phyloP scores from a whole-genome alignment of 2,329 filamentous ascomycete genomes.

The Apiospora hydei region DNA sequence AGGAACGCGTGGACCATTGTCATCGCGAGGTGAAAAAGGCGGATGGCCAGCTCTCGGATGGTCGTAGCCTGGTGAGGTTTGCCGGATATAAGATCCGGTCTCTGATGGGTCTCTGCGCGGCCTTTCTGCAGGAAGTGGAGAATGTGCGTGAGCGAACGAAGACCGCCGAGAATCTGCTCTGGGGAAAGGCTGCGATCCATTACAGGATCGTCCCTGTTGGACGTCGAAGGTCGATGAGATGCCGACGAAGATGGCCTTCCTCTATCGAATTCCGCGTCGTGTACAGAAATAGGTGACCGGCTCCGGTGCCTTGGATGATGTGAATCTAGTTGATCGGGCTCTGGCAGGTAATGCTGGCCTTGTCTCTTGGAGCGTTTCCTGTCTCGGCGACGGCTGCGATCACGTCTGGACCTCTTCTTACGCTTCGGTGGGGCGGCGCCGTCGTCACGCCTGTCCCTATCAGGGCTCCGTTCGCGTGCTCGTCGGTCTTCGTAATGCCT shows the following conservation, averaged over 20 bases:
- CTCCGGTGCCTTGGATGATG: conserved; percentile 36
- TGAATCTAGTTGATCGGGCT: conserved; percentile 33
- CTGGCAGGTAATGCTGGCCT: conserved; percentile 27
- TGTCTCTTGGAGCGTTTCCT: conserved; percentile 35
- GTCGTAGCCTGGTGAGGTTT: conserved; percentile 36
- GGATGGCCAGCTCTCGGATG: conserved; percentile 35
- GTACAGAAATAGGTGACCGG: conserved; percentile 37
- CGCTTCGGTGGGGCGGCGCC: conserved; percentile 43
- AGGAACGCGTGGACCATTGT: conserved; percentile 26
- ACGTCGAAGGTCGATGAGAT: conserved; percentile 30
- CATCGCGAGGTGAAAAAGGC: conserved; percentile 39
- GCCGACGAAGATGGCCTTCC: conserved; percentile 30
- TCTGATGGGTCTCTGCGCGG: conserved; percentile 36
- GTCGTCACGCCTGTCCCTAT: conserved; percentile 47
- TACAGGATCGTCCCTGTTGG: conserved; percentile 32
- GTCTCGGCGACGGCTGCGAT: conserved; percentile 41
- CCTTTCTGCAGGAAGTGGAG: conserved; percentile 36
- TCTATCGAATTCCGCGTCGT: conserved; percentile 34
- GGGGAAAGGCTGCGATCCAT: conserved; percentile 39
- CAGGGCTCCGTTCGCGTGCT: conserved; percentile 48
- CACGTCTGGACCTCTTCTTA: conserved; percentile 51
- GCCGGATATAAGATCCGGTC: conserved; percentile 37
- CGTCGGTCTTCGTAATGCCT: conserved; percentile 42
- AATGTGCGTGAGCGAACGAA: conserved; percentile 41
- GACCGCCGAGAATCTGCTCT: conserved; percentile 39